Evolutionary conservation across 2,329 filamentous ascomycete species (phyloP).

Genomic region (Diatrype stigma): DNA sequence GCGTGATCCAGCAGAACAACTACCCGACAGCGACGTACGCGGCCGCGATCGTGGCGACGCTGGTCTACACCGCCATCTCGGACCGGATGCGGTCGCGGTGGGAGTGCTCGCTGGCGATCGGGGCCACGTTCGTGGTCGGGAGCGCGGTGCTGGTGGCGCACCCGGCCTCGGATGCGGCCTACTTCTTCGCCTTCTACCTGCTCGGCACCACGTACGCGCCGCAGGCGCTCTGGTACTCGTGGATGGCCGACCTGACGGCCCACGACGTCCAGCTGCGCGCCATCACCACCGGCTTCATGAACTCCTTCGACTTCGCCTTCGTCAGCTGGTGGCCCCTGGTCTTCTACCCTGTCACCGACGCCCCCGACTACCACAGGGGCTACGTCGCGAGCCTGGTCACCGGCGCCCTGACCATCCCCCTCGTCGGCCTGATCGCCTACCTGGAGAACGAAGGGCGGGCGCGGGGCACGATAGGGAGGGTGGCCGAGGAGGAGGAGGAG

Average conservation of each 20-base stretch:
- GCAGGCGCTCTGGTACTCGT: conserved; percentile 43
- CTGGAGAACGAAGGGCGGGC: conserved; percentile 27
- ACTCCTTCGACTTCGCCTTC: conserved; percentile 39
- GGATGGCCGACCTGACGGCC: conserved; percentile 40
- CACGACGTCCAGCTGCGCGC: conserved; percentile 37
- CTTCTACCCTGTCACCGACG: conserved; percentile 37
- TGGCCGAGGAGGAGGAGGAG: background rate
- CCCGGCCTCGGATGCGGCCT: conserved; percentile 28
- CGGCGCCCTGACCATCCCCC: conserved; percentile 31
- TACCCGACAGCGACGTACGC: conserved; percentile 39
- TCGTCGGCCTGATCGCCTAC: conserved; percentile 33
- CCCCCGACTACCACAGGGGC: conserved; percentile 33
- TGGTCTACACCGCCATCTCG: conserved; percentile 36
- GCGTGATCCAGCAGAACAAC: conserved; percentile 39
- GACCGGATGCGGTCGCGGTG: conserved; percentile 39
- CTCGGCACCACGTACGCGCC: conserved; percentile 41
- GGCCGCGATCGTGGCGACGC: conserved; percentile 36
- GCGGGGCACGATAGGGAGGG: conserved; percentile 21
- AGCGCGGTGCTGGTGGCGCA: conserved; percentile 33
- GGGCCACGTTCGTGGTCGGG: conserved; percentile 37
- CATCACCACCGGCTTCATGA: conserved; percentile 41
- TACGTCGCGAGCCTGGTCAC: conserved; percentile 37
- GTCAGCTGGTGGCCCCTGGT: conserved; percentile 38
- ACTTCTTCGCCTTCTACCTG: conserved; percentile 41
- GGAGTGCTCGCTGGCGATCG: conserved; percentile 39